Percentiles rank a stretch among this genome's conserved stretches.
Conservation (phyloP, 352 stramenopile species). For the Pythium brassicae region DNA sequence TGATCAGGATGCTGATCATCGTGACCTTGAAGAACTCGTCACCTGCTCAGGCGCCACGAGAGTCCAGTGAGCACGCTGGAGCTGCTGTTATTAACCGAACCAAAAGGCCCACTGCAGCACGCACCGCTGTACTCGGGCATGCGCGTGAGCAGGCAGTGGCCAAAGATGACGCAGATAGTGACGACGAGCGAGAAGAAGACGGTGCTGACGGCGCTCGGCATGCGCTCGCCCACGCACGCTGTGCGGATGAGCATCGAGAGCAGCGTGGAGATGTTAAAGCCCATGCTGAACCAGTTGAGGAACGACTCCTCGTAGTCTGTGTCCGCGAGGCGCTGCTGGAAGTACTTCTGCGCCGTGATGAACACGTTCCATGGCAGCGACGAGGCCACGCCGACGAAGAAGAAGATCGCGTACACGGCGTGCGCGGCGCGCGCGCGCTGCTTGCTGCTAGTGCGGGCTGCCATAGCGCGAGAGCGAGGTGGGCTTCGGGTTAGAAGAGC, state of each 20-base stretch:
- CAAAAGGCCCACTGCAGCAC: too few species aligned
- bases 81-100: too few species aligned
- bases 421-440: conserved; percentile 26
- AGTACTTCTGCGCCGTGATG: conserved; percentile 82
- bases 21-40: conserved; percentile 71
- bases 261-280: conserved; percentile 77
- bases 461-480: too few species aligned
- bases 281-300: conserved; percentile 85
- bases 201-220: conserved; percentile 53
- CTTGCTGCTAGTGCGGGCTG: background rate
- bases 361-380: conserved; percentile 86
- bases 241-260: conserved; percentile 74
- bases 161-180: conserved; percentile 67
- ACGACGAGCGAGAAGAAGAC: conserved; percentile 64
- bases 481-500: background rate
- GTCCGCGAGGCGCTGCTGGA: conserved; percentile 46
- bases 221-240: conserved; percentile 46
- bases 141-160: conserved; percentile 64
- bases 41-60: conserved; percentile 11
- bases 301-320: conserved; percentile 77
- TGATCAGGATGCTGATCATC: conserved; percentile 69
- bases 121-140: conserved; percentile 67
- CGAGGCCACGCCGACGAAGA: conserved; percentile 70
- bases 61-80: conserved; percentile 5
- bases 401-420: conserved; percentile 66